Conservation (phyloP, 768 basidiomycete species). For the Mycena haematopus region DNA sequence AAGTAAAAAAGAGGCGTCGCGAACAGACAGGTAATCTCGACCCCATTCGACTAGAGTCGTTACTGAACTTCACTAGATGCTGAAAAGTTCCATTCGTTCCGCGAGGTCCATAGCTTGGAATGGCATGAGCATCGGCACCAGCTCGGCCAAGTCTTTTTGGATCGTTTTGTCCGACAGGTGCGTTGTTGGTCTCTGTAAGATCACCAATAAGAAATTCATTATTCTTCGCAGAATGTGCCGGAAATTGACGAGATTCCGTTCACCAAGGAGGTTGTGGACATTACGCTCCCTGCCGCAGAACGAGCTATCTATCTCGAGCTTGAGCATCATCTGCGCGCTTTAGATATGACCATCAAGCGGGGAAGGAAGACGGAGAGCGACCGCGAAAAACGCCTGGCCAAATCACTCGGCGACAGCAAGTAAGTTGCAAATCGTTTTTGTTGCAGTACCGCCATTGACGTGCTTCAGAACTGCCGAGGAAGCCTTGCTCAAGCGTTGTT, state of each 20-base stretch:
- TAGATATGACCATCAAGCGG: conserved; percentile 83
- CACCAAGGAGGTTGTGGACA: conserved; percentile 62
- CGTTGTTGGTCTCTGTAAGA: conserved; percentile 28
- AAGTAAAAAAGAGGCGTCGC: conserved; percentile 79
- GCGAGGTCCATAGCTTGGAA: conserved; percentile 88
- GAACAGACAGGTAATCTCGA: conserved; percentile 78
- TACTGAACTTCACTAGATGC: conserved; percentile 59
- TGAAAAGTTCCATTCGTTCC: conserved; percentile 95
- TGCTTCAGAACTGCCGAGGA: conserved; percentile 80
- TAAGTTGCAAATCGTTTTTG: conserved; percentile 45
- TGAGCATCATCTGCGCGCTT: conserved; percentile 88
- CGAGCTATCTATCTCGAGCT: conserved; percentile 94
- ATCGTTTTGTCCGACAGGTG: conserved; percentile 87
- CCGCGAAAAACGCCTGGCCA: conserved; percentile 84
- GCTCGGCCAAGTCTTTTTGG: conserved; percentile 81
- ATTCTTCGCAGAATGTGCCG: conserved; percentile 75
- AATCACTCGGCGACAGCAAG: conserved; percentile 90
- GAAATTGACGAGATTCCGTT: conserved; percentile 97
- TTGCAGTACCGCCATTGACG: conserved; percentile 1
- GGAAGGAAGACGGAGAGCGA: conserved; percentile 78
- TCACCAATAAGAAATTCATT: not conserved
- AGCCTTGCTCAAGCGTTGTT: conserved; percentile 93
- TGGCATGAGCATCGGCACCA: conserved; percentile 91
- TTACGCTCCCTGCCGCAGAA: conserved; percentile 89
- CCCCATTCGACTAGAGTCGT: not conserved